phyloP scores from a whole-genome alignment of 2,329 filamentous ascomycete genomes.

The Penicillium sp. region DNA sequence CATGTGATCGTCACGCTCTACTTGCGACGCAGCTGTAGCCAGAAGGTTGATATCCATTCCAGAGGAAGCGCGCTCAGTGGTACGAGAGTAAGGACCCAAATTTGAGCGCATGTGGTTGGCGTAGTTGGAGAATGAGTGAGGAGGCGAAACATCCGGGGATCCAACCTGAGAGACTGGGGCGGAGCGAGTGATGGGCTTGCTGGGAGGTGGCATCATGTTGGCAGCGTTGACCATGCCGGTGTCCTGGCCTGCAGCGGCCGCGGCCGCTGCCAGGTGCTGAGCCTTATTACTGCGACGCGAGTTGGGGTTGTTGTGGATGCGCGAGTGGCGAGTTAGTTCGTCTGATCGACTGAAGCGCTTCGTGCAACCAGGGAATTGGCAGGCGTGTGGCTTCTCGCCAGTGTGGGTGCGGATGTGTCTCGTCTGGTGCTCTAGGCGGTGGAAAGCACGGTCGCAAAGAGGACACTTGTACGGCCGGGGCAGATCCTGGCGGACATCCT shows the following conservation, averaged over 20 bases:
- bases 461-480: constrained; percentile 98
- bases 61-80: constrained; percentile 50
- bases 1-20: constrained; percentile 61
- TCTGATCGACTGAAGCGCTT: constrained; percentile 97
- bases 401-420: constrained; percentile 95
- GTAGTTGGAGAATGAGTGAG: constrained; percentile 74
- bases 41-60: constrained; percentile 66
- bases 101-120: constrained; percentile 59
- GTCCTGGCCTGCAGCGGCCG: constrained; percentile 56
- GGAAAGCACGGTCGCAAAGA: constrained; percentile 97
- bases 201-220: constrained; percentile 77
- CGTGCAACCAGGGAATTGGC: constrained; percentile 90
- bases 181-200: constrained; percentile 79
- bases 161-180: constrained; percentile 81
- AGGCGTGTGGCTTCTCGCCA: constrained; percentile 96
- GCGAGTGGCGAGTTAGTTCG: constrained; percentile 92
- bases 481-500: constrained; percentile 69
- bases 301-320: constrained; percentile 99
- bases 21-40: constrained; percentile 66
- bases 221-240: constrained; percentile 44
- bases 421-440: constrained; percentile 92
- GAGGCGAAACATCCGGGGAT: constrained; percentile 95
- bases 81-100: constrained; percentile 55
- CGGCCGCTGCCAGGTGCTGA: constrained; percentile 60
- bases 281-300: constrained; percentile 89